Evolutionary conservation across 169 alveolate species (phyloP).

Genomic region (Eimeria maxima): DNA sequence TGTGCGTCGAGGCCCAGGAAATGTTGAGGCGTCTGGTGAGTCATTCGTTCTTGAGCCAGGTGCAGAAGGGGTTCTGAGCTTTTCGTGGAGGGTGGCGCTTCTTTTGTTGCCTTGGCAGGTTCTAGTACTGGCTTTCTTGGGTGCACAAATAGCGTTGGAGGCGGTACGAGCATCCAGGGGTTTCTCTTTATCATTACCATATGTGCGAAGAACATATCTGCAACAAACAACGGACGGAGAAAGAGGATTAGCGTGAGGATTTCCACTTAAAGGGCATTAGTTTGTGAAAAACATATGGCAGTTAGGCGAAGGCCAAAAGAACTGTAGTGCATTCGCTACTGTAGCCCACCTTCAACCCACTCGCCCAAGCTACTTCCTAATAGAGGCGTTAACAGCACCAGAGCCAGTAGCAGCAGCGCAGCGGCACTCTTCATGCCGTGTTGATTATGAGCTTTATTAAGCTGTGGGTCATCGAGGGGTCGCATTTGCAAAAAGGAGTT

Average conservation of each 20-base stretch:
- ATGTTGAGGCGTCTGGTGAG: slow-evolving; percentile 21
- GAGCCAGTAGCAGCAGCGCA: slow-evolving; percentile 64
- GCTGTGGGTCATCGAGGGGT: not conserved
- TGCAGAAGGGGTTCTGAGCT: slow-evolving; percentile 23
- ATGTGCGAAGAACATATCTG: slow-evolving; percentile 55
- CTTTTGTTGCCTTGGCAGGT: not conserved
- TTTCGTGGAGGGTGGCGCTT: not conserved
- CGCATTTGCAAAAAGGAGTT: slow-evolving; percentile 48
- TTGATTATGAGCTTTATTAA: not conserved
- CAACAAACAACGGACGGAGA: not conserved
- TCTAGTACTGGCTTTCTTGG: not conserved
- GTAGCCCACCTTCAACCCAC: slow-evolving; percentile 65
- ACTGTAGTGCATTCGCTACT: not conserved
- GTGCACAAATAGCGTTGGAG: slow-evolving; percentile 14
- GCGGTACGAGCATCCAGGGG: slow-evolving; percentile 61
- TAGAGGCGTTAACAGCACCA: slow-evolving; percentile 52
- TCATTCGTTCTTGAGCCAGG: slow-evolving; percentile 16
- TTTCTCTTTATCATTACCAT: slow-evolving; percentile 75
- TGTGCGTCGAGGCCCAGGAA: slow-evolving; percentile 20
- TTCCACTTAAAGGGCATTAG: not conserved
- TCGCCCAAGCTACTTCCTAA: slow-evolving; percentile 59
- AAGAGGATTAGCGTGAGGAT: not conserved
- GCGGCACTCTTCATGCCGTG: slow-evolving; percentile 41
- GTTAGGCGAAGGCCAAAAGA: not conserved
- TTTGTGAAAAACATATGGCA: not conserved